These are phyloP conservation scores for Galerina marginata DNA, from an alignment of 768 basidiomycete genomes.

Conservation along the genomic window DNA sequence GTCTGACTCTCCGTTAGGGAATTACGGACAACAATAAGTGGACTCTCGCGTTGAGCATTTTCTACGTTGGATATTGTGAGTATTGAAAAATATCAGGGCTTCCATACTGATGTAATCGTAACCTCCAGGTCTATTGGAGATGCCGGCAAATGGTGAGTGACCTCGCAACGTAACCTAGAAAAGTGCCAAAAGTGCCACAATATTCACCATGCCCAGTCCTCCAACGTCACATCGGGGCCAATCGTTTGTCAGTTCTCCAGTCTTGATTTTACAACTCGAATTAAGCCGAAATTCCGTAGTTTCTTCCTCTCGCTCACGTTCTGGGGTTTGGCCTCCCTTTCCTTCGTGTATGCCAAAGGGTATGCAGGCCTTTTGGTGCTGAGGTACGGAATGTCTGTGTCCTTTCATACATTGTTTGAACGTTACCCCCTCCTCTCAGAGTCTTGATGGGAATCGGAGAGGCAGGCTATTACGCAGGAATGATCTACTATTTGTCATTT, in stretches of 20 bases:
- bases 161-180: background rate
- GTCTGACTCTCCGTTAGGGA: slow-evolving; percentile 35
- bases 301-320: slow-evolving; percentile 59
- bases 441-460: slow-evolving; percentile 65
- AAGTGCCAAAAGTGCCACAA: too few species aligned
- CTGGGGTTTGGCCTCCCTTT: slow-evolving; percentile 60
- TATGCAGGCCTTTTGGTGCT: slow-evolving; percentile 53
- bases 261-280: background rate
- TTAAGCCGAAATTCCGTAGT: slow-evolving; percentile 30
- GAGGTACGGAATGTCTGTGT: slow-evolving; percentile 35
- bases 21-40: slow-evolving; percentile 59
- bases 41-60: slow-evolving; percentile 62
- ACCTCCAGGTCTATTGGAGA: slow-evolving; percentile 53
- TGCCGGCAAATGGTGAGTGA: slow-evolving; percentile 55
- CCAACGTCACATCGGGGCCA: slow-evolving; percentile 61
- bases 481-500: slow-evolving; percentile 67
- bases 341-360: slow-evolving; percentile 59
- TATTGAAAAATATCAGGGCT: background rate
- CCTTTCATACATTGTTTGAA: background rate
- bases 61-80: slow-evolving; percentile 65
- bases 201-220: slow-evolving; percentile 40
- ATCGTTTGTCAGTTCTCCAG: slow-evolving; percentile 49
- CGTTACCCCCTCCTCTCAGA: slow-evolving; percentile 30
- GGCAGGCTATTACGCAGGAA: slow-evolving; percentile 63
- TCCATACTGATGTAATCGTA: background rate